Percentiles rank a stretch among this genome's conserved stretches.
These are phyloP conservation scores for Lodderomyces theae DNA, from an alignment of 1,139 yeast genomes.

Conservation along the genomic window DNA sequence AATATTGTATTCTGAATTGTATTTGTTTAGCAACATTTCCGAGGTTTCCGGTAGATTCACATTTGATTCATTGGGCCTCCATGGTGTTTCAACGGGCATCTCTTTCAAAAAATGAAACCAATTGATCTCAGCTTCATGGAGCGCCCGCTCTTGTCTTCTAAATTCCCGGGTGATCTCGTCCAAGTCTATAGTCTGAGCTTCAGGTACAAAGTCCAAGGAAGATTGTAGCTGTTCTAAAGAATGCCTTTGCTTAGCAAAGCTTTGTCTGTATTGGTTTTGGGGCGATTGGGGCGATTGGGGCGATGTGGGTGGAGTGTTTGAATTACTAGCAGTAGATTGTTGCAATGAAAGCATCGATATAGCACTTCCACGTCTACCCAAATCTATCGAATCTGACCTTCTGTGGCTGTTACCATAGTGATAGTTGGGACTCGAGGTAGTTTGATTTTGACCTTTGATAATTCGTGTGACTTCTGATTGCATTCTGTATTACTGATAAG, in stretches of 20 bases:
- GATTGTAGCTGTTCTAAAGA: slow-evolving; percentile 1
- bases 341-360: slow-evolving; percentile 5
- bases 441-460: not conserved
- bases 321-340: slow-evolving; percentile 2
- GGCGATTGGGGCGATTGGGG: slow-evolving; percentile 15
- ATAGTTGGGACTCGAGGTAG: slow-evolving; percentile 2
- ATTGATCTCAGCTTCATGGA: slow-evolving; percentile 9
- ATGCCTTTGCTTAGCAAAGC: not conserved
- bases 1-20: slow-evolving; percentile 4
- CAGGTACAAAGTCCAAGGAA: slow-evolving; percentile 2
- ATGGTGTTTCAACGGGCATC: slow-evolving; percentile 2
- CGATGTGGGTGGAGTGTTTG: slow-evolving; percentile 15
- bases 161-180: slow-evolving; percentile 18
- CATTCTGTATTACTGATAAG: no score
- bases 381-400: slow-evolving; percentile 15
- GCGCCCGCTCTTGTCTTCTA: slow-evolving; percentile 12
- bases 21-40: slow-evolving; percentile 11
- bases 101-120: slow-evolving; percentile 11
- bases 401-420: slow-evolving; percentile 4
- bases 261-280: slow-evolving; percentile 10
- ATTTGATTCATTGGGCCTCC: not conserved
- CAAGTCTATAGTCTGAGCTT: slow-evolving; percentile 17
- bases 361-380: slow-evolving; percentile 11
- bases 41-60: slow-evolving; percentile 11
- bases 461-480: not conserved